A percentile compares a stretch with the other conserved stretches of the same genome.
Conservation (phyloP, 352 stramenopile genomes). For the Globisporangium cylindrosporum region DNA sequence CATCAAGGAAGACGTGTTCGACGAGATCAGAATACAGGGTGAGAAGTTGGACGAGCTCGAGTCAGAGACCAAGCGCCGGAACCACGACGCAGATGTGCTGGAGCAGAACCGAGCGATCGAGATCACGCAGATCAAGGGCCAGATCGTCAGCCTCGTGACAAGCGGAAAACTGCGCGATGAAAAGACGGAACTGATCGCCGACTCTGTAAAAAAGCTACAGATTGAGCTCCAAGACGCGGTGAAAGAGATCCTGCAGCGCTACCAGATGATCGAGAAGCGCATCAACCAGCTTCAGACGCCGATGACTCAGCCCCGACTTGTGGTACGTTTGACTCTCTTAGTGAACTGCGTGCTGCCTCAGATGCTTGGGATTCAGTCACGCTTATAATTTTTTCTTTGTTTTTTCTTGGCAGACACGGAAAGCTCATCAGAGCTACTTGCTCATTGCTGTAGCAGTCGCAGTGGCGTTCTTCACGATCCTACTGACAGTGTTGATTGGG, state of each 20-base stretch:
- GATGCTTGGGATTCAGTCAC: not conserved
- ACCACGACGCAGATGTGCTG: conserved; percentile 76
- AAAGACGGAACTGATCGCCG: conserved; percentile 51
- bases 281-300: conserved; percentile 56
- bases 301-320: conserved; percentile 32
- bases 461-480: conserved; percentile 2
- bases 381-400: not conserved
- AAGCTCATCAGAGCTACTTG: conserved; percentile 24
- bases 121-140: conserved; percentile 70
- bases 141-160: conserved; percentile 66
- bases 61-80: conserved; percentile 54
- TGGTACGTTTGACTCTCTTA: conserved; percentile 32
- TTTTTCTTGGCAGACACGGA: conserved; percentile 24
- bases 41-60: conserved; percentile 75
- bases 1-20: conserved; percentile 63
- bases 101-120: conserved; percentile 72
- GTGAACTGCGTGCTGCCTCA: not conserved
- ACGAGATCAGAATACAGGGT: conserved; percentile 72
- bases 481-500: not conserved
- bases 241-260: conserved; percentile 52
- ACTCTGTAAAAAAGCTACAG: conserved; percentile 60
- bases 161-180: conserved; percentile 69
- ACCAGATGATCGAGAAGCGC: conserved; percentile 56
- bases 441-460: conserved; percentile 14
- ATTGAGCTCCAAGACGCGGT: conserved; percentile 58